Evolutionary conservation across 257 asterid species (phyloP).

Genomic region (Paraleonurus japonicus): DNA sequence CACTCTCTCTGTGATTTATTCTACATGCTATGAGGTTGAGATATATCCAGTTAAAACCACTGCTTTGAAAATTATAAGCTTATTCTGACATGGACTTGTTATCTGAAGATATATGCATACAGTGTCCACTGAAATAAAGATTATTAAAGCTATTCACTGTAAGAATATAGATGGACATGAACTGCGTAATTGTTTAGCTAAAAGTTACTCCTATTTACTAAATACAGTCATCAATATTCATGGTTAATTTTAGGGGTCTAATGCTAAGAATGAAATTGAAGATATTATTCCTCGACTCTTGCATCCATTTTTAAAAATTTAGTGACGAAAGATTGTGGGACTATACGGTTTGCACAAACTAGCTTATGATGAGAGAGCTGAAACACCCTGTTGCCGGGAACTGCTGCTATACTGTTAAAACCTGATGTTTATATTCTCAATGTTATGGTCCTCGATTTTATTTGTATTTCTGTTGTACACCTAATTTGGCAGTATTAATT

Average conservation of each 20-base stretch:
- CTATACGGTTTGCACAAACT: slow-evolving; percentile 1
- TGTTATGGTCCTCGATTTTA: not conserved
- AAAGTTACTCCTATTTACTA: no score
- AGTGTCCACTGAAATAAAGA: not conserved
- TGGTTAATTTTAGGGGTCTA: slow-evolving; percentile 4
- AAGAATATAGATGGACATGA: slow-evolving; percentile 1
- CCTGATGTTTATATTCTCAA: not conserved
- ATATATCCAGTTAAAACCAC: slow-evolving; percentile 15
- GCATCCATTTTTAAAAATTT: not conserved
- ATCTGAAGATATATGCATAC: slow-evolving; percentile 19
- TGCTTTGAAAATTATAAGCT: not conserved
- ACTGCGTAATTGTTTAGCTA: slow-evolving; percentile 5
- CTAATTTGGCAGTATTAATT: not conserved
- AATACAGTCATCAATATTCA: not conserved
- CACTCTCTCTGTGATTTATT: not conserved
- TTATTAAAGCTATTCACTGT: no score
- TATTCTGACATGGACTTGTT: slow-evolving; percentile 22
- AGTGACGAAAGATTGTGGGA: not conserved
- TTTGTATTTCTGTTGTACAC: not conserved
- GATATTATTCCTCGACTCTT: not conserved
- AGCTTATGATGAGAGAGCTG: slow-evolving; percentile 14
- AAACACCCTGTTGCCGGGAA: slow-evolving; percentile 4
- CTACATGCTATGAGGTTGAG: not conserved
- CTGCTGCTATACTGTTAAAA: not conserved
- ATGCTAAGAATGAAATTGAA: slow-evolving; percentile 8